These are phyloP conservation scores for Gelatoporia subvermispora DNA, from an alignment of 768 basidiomycete species.

Conservation along the genomic window DNA sequence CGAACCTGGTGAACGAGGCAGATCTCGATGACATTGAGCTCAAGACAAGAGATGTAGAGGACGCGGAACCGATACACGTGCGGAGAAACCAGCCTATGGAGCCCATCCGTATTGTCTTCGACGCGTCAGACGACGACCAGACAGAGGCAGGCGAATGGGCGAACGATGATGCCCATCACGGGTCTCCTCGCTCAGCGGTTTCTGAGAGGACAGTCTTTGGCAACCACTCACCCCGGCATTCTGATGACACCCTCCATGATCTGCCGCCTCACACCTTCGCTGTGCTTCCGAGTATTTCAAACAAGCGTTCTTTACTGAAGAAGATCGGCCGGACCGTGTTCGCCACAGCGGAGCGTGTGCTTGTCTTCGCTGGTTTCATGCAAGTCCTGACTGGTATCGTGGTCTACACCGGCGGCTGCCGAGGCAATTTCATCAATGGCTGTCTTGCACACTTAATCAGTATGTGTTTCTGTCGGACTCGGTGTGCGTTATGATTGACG, in stretches of 20 bases:
- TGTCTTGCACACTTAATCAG: slow-evolving; percentile 92
- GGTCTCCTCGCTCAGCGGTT: slow-evolving; percentile 36
- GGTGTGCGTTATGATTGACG: slow-evolving; percentile 2
- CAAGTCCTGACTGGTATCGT: slow-evolving; percentile 67
- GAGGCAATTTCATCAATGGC: slow-evolving; percentile 70
- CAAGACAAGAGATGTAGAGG: slow-evolving; percentile 23
- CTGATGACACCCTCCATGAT: slow-evolving; percentile 55
- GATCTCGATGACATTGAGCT: slow-evolving; percentile 47
- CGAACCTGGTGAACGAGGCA: slow-evolving; percentile 46
- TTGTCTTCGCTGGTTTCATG: slow-evolving; percentile 70
- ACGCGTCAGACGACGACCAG: slow-evolving; percentile 24
- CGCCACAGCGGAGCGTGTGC: slow-evolving; percentile 50
- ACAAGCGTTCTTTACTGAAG: slow-evolving; percentile 22
- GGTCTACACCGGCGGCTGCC: slow-evolving; percentile 84
- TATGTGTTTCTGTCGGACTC: slow-evolving; percentile 30
- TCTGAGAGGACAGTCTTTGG: slow-evolving; percentile 56
- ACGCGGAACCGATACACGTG: slow-evolving; percentile 8
- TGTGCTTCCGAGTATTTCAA: slow-evolving; percentile 11
- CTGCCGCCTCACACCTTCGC: slow-evolving; percentile 4
- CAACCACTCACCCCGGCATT: slow-evolving; percentile 42
- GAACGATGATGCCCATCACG: slow-evolving; percentile 33
- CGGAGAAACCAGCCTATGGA: slow-evolving; percentile 16
- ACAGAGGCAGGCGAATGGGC: slow-evolving; percentile 51
- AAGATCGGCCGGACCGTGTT: slow-evolving; percentile 47
- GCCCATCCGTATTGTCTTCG: slow-evolving; percentile 20